A percentile compares a stretch with the other conserved stretches of the same genome.
Conservation (phyloP, 371 early-diverging fungal genomes). For the Rhizopus sp. region DNA sequence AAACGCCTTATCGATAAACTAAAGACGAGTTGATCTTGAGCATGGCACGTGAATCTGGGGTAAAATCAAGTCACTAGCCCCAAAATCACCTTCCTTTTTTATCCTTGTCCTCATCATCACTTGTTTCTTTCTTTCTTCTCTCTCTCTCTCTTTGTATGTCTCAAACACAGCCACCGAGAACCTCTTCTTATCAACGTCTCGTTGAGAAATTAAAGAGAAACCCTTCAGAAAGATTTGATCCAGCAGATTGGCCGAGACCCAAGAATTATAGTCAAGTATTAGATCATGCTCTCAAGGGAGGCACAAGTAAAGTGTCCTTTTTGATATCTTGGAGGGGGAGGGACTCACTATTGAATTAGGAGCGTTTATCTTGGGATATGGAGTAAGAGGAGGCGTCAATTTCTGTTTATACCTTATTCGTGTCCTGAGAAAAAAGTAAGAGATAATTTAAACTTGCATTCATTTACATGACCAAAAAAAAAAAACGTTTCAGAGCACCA, state of each 20-base stretch:
- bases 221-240: conserved; percentile 33
- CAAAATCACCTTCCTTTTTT: conserved; percentile 1
- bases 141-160: conserved; percentile 2
- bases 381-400: conserved; percentile 50
- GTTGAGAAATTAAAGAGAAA: conserved; percentile 40
- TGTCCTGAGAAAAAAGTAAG: conserved; percentile 49
- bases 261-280: conserved; percentile 32
- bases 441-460: not conserved
- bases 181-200: conserved; percentile 44
- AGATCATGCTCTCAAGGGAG: conserved; percentile 52
- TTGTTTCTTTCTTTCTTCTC: conserved; percentile 1
- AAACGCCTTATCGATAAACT: no score
- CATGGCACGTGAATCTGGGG: conserved; percentile 18
- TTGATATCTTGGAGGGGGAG: not conserved
- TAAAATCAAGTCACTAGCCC: conserved; percentile 14
- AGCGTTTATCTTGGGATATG: conserved; percentile 51
- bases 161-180: conserved; percentile 18
- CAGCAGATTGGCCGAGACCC: conserved; percentile 45
- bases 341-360: conserved; percentile 25
- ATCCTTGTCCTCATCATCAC: not conserved
- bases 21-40: no score
- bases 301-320: conserved; percentile 37
- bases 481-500: conserved; percentile 41
- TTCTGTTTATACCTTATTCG: conserved; percentile 49
- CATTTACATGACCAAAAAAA: not conserved